A percentile compares a stretch with the other conserved stretches of the same genome.
phyloP scores from a whole-genome alignment of 306 rosid species.

The Acmispon strigosus region DNA sequence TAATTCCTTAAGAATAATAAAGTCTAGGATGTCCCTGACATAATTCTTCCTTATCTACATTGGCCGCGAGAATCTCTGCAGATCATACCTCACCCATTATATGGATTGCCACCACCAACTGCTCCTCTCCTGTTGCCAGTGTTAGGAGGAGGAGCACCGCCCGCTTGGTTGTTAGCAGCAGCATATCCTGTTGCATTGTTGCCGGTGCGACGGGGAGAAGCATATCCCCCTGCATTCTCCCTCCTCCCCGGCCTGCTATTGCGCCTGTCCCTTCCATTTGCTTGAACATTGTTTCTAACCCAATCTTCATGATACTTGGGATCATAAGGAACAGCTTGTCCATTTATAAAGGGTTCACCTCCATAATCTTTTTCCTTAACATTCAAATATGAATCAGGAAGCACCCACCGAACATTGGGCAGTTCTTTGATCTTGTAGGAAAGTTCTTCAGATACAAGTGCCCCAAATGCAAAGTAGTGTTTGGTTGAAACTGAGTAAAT shows the following conservation, averaged over 20 bases:
- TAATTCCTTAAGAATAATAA: conserved; percentile 8
- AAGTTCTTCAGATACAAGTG: conserved; percentile 74
- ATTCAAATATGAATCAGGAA: conserved; percentile 96
- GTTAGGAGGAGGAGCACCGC: too few relatives aligned
- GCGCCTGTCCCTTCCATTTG: conserved; percentile 87
- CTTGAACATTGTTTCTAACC: conserved; percentile 82
- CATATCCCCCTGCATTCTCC: conserved; percentile 32
- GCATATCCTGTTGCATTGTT: too few relatives aligned
- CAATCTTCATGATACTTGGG: conserved; percentile 90
- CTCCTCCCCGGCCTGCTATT: conserved; percentile 88
- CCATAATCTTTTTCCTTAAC: conserved; percentile 89
- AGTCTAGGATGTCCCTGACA: neutral
- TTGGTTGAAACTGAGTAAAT: conserved; percentile 91
- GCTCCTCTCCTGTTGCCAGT: conserved; percentile 1
- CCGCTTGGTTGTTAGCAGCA: too few relatives aligned
- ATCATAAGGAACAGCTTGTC: conserved; percentile 89
- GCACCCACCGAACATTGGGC: conserved; percentile 87
- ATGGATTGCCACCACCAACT: conserved; percentile 29
- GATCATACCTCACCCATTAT: conserved; percentile 13
- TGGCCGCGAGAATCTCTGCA: conserved; percentile 28
- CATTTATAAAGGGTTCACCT: conserved; percentile 98
- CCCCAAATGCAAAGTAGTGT: conserved; percentile 89
- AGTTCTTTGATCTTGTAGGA: conserved; percentile 77
- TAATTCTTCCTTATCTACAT: conserved; percentile 34
- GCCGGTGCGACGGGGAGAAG: neutral